Percentiles rank a stretch among this genome's conserved stretches.
Conservation (phyloP, 129 eudicot genomes). For the Sambucus nigra region DNA sequence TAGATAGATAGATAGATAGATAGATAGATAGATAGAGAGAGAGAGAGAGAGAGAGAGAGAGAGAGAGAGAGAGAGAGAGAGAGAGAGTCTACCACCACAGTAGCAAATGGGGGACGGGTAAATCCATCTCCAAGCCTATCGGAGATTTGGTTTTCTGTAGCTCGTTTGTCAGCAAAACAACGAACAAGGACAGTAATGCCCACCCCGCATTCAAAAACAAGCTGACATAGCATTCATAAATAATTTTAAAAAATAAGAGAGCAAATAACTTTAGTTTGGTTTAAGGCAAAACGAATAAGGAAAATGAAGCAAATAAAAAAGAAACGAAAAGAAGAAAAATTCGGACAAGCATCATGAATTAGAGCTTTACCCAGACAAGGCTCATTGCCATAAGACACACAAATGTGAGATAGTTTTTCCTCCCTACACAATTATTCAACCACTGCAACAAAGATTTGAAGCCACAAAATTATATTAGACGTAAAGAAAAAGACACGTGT, state of each 20-base stretch:
- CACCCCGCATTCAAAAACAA: slow-evolving; percentile 62
- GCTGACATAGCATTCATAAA: slow-evolving; percentile 41
- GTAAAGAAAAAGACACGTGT: background rate
- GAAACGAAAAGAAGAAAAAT: background rate
- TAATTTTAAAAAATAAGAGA: too few relatives aligned
- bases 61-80: slow-evolving; percentile 10
- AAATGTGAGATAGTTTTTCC: slow-evolving; percentile 70
- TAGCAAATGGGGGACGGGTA: slow-evolving; percentile 75
- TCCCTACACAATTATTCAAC: slow-evolving; percentile 92
- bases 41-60: slow-evolving; percentile 11
- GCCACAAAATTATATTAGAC: slow-evolving; percentile 12
- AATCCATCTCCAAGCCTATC: slow-evolving; percentile 87
- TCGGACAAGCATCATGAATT: background rate
- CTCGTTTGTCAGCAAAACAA: slow-evolving; percentile 54
- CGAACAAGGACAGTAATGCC: slow-evolving; percentile 87
- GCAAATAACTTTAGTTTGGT: too few relatives aligned
- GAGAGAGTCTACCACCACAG: slow-evolving; percentile 62
- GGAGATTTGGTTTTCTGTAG: slow-evolving; percentile 61
- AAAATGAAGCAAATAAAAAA: background rate
- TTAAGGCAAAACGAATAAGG: too few relatives aligned
- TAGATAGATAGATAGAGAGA: too few relatives aligned
- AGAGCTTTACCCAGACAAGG: slow-evolving; percentile 68
- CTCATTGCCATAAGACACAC: slow-evolving; percentile 77
- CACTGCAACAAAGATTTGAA: slow-evolving; percentile 47
- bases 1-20: too few relatives aligned